These are phyloP conservation scores for Tylopilus vinaceipallidus DNA, from an alignment of 768 basidiomycete genomes.

Conservation along the genomic window DNA sequence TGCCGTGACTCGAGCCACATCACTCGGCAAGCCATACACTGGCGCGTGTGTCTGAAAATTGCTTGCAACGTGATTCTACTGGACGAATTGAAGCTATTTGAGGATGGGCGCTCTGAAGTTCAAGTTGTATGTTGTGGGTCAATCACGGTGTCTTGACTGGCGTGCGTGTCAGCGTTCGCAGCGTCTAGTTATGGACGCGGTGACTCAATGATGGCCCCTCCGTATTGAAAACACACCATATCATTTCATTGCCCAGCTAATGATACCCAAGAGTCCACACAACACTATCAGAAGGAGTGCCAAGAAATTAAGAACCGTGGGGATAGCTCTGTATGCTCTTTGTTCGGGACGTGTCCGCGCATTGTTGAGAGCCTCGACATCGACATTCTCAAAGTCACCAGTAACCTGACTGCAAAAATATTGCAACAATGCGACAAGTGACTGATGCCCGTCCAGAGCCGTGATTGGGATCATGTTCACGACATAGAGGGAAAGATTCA, in stretches of 20 bases:
- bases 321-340: conserved; percentile 14
- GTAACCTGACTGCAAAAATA: conserved; percentile 9
- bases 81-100: no score
- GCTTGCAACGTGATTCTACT: no score
- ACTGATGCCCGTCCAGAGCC: conserved; percentile 66
- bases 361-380: conserved; percentile 20
- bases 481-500: conserved; percentile 75
- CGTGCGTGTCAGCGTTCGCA: no score
- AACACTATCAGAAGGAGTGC: conserved; percentile 22
- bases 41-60: no score
- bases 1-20: no score
- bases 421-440: conserved; percentile 41
- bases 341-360: conserved; percentile 5
- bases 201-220: not conserved
- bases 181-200: no score
- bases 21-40: no score
- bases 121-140: no score
- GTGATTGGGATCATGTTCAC: conserved; percentile 81
- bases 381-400: conserved; percentile 8
- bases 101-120: no score
- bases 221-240: not conserved
- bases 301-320: conserved; percentile 14
- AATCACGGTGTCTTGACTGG: no score
- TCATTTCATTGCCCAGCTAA: conserved; percentile 22
- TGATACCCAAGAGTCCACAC: conserved; percentile 20